Evolutionary conservation across 2,329 filamentous ascomycete species (phyloP), one percentile per base, ranked within the genome.

Genomic region (Trichoderma sp.): DNA sequence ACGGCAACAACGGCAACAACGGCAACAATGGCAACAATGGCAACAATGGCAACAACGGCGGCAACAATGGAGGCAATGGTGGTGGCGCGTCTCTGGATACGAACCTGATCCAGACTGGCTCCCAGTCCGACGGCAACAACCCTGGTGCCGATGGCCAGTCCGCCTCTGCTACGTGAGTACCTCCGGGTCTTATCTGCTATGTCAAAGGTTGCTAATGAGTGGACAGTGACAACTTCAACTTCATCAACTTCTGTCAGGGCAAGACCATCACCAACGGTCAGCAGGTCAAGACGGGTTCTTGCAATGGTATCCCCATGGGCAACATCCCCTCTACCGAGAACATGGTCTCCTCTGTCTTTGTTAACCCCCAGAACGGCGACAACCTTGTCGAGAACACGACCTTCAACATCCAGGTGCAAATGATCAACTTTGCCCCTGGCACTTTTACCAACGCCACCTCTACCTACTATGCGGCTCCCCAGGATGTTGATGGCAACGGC

Each of bases 401-500:
- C 71, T 89, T 89, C 75, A 77, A 83, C 59, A 82, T 89, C 68
- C 72, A 80, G n/a, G 78, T 89, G 25, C 82, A 84, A 70, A 79
- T 85, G 48, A 70, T 75, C 66, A 87, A 87, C 79, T 81, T 89
- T 70, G 75, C 80, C 19, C 78, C 87, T 15, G 87, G 87, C n/a
- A 79, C 81, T 60, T 89, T 89, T 75, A 89, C 87, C 70, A 89
- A 89, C 71, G 84, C 87, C 39, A 79, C 81, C 61, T 81, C 74
- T 70, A 89, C 86, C 37, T 89, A 89, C 80, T 89, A 89, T 78
- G 77, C 85, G 5, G 86, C 86, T 12, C 87, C 87, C 10, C 86
- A 88, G 76, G 75, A 83, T 50, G 76, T 88, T 3, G 79, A 84
- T 70, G 75, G 75, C 50, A 67, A 75, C 27, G 86, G 86, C 52